Base-by-base conservation (phyloP, 495 filamentous ascomycete genomes). In the Delitschia confertaspora region DNA sequence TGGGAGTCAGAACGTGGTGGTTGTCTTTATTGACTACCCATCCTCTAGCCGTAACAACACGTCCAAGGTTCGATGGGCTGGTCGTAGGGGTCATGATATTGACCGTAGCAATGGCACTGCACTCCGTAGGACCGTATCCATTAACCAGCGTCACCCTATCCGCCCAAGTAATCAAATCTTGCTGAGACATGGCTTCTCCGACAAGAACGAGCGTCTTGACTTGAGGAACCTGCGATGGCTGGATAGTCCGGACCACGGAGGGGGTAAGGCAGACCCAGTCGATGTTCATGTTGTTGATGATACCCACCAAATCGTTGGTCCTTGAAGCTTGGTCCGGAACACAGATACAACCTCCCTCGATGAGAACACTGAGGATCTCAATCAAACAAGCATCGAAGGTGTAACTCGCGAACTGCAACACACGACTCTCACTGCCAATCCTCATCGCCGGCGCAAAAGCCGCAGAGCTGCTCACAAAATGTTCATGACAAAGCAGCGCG, bases 401-500 rank as follows among this genome's bases (percentile, higher is more conserved):
- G 39, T 69, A 68, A 1, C 61, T 60, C 16, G 66, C 65, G 40
- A 71, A 72, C 35, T 71, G 66, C 14, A 72, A 60, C 8, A 67
- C 53, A 4, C 70, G 62, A 13, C 56, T 56, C 2, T 39, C 27
- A 5, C 46, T 23, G 3, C 31, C 33, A 38, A 59, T 48, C 10
- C 45, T 31, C 39, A 62, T 53, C 9, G 45, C 56, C 2, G 60
- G 45, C 4, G 47, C 60, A 27, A 58, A 57, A 9, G 47, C 49
- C 14, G 38, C 25, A 8, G 59, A 53, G 11, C 56, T 52, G 43
- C 56, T 72, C 26, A 65, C 65, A 2, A 68, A 61, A 9, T 66
- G 67, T 37, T 51, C 49, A 45, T 80, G 75, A 3, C 61, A 60
- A 3, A 78, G 62, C 5, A 68, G 55, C 6, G 74, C 72, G 3